Evolutionary conservation across 305 asterid species (phyloP), one percentile per base, ranked within the genome.

Genomic region (Fraxinus nigra): DNA sequence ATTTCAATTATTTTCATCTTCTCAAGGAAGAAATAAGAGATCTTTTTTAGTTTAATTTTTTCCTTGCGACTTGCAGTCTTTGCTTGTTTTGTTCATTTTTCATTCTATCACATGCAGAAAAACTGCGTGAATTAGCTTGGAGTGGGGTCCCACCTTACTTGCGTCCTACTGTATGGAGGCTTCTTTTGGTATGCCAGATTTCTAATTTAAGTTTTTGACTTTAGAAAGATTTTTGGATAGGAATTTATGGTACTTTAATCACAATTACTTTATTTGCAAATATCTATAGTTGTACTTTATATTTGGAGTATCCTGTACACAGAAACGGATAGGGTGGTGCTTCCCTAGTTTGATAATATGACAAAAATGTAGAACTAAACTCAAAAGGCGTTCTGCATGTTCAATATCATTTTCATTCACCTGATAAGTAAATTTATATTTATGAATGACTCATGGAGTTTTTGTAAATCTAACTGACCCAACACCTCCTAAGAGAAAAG

Each of bases 81-180:
- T 32, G 1, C 67, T 48, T 1, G 7, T 34, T 65, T 80, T 73
- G 26, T 33, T 30, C 72, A 20, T 61, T 61, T 22, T 8, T 48
- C 75, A 63, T 63, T 81, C 67, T 9, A 67, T 65, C 5, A 5
- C 73, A 34, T 85, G 87, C 93, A 95, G 99, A 96, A 85, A 96
- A 91, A 85, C 81, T 96, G 86, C 98, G 98, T 48, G 98, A 93
- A 83, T 85, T 93, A 80, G 92, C 99, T 80, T 96, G 99, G 99
- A 96, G 95, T 90, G 99, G 99, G 76, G 91, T 96, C 81, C 99
- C 99, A 37, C 91, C 94, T 30, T 88, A 96, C 88, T 77, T 93
- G 83, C 98, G 99, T 63, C 98, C 99, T 70, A 89, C 89, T 54
- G 93, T 96, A 38, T 96, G 99, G 98, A 89, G 98, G 84, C 97